Percentiles rank a stretch among this genome's conserved stretches.
Conservation (phyloP, 352 stramenopile genomes). For the Globisporangium spinosum region DNA sequence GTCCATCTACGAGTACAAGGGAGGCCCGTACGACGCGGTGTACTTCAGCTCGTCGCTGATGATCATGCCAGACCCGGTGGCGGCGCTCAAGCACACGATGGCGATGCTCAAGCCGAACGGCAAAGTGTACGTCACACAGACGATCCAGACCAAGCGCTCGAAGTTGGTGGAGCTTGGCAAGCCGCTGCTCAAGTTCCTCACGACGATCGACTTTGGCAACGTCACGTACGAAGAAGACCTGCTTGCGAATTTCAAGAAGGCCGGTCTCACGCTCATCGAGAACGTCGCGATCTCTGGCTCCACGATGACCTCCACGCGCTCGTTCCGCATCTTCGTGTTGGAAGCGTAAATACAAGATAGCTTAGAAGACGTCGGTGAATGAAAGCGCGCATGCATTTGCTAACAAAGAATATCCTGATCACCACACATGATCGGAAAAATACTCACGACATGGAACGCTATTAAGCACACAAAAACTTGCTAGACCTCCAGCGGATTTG, state of each 20-base stretch:
- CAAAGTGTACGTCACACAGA: constrained; percentile 86
- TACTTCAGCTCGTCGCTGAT: constrained; percentile 93
- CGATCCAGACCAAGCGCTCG: constrained; percentile 82
- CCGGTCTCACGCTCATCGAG: constrained; percentile 46
- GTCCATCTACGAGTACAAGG: constrained; percentile 77
- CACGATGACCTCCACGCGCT: constrained; percentile 51
- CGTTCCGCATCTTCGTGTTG: constrained; percentile 64
- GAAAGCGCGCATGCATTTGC: constrained; percentile 1
- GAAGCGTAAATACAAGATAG: constrained; percentile 23
- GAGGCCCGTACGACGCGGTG: constrained; percentile 78
- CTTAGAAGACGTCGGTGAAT: background rate
- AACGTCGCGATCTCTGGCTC: constrained; percentile 60
- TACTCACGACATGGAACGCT: background rate
- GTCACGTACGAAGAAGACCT: constrained; percentile 85
- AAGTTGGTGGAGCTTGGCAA: constrained; percentile 76
- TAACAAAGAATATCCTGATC: background rate
- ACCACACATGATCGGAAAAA: background rate
- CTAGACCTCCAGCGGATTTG: constrained; percentile 4
- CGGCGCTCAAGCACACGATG: constrained; percentile 65
- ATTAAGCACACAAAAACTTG: constrained; percentile 3
- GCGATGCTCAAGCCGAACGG: constrained; percentile 61
- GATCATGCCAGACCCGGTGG: constrained; percentile 87
- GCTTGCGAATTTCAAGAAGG: constrained; percentile 60
- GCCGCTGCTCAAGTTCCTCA: constrained; percentile 90
- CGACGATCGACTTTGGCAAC: constrained; percentile 91